Percentiles rank a stretch among this genome's conserved stretches.
Conservation (phyloP, 441 rosid genomes). For the Erodium trifolium region DNA sequence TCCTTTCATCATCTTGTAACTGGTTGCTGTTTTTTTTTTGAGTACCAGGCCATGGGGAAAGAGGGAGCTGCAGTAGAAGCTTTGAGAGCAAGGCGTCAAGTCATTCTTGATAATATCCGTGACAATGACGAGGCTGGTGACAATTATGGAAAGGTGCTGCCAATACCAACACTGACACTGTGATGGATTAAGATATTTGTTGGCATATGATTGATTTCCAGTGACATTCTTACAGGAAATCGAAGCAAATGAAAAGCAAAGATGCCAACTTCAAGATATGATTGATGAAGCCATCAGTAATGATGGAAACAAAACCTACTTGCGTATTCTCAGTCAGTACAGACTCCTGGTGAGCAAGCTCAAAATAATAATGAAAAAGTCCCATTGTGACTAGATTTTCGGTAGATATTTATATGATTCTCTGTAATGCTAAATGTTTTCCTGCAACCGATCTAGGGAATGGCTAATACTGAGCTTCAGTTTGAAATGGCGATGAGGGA, state of each 20-base stretch:
- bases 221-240: conserved; percentile 51
- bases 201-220: conserved; percentile 1
- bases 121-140: conserved; percentile 90
- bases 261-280: conserved; percentile 68
- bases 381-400: background rate
- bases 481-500: conserved; percentile 95
- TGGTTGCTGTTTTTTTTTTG: background rate
- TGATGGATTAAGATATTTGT: conserved; percentile 10
- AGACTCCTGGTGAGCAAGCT: conserved; percentile 71
- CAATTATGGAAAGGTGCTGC: conserved; percentile 62
- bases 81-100: conserved; percentile 67
- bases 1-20: background rate
- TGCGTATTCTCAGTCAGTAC: conserved; percentile 82
- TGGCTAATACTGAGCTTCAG: conserved; percentile 88
- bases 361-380: background rate
- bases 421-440: conserved; percentile 15
- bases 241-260: conserved; percentile 72
- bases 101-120: conserved; percentile 88
- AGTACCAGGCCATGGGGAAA: conserved; percentile 51
- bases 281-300: conserved; percentile 72
- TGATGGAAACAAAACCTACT: conserved; percentile 73
- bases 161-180: conserved; percentile 13
- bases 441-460: conserved; percentile 40
- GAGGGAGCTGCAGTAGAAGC: conserved; percentile 51
- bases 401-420: conserved; percentile 2